Evolutionary conservation across 148 eudicot species (phyloP).

Genomic region (Heliamphora exappendiculata): DNA sequence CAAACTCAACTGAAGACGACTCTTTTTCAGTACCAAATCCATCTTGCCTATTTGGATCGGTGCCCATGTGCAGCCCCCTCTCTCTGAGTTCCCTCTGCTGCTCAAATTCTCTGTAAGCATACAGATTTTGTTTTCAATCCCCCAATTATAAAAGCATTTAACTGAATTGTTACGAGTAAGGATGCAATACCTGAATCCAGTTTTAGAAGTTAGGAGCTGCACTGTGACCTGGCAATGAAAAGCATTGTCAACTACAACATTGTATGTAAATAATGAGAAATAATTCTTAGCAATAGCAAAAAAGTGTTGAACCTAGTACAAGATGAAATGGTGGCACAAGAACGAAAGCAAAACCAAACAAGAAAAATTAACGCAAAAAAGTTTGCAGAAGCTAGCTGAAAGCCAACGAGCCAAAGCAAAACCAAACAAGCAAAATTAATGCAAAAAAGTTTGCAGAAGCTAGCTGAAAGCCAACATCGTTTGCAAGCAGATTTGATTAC

Average conservation of each 20-base stretch:
- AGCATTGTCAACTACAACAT: slow-evolving; percentile 12
- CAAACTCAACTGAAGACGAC: slow-evolving; percentile 29
- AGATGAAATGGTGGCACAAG: not conserved
- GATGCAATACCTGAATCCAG: slow-evolving; percentile 77
- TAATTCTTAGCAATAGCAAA: not conserved
- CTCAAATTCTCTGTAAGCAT: slow-evolving; percentile 77
- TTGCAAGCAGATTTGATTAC: not conserved
- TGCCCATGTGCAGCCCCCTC: slow-evolving; percentile 54
- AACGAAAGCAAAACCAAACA: not conserved
- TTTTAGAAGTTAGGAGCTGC: slow-evolving; percentile 88
- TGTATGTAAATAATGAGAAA: not conserved
- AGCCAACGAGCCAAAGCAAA: not conserved
- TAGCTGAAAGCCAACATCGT: not conserved
- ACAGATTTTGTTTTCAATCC: slow-evolving; percentile 8
- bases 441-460: slow-evolving; percentile 5
- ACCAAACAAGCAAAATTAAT: not conserved
- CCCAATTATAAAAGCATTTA: slow-evolving; percentile 3
- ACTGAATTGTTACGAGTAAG: slow-evolving; percentile 3
- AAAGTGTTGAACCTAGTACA: not conserved
- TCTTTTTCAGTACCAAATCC: slow-evolving; percentile 23
- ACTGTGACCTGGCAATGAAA: slow-evolving; percentile 69
- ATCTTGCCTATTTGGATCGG: slow-evolving; percentile 33
- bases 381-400: slow-evolving; percentile 6
- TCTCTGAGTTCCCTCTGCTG: slow-evolving; percentile 89
- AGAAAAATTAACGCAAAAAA: not conserved